A percentile compares a stretch with the other conserved stretches of the same genome.
These are phyloP conservation scores for Ophiostoma angusticollis DNA, from an alignment of 2,329 filamentous ascomycete species.

Conservation along the genomic window DNA sequence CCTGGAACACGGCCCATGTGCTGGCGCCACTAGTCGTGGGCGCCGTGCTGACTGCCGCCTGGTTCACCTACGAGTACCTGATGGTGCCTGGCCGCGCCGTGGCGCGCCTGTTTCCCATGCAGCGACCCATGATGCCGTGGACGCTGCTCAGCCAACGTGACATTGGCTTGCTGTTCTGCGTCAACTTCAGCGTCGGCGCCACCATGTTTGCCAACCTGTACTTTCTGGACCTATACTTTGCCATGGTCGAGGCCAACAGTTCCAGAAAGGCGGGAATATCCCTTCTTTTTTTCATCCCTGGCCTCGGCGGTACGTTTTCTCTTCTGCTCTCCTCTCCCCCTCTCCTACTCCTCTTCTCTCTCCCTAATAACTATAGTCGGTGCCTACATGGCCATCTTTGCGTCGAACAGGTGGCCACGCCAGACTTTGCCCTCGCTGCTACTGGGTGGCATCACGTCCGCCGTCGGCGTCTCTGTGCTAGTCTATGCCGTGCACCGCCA, in stretches of 20 bases:
- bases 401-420: slow-evolving; percentile 48
- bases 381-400: slow-evolving; percentile 41
- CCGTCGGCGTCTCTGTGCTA: slow-evolving; percentile 44
- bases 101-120: slow-evolving; percentile 33
- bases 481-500: slow-evolving; percentile 24
- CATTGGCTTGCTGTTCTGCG: slow-evolving; percentile 43
- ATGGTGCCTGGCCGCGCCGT: slow-evolving; percentile 37
- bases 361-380: slow-evolving; percentile 26
- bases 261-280: slow-evolving; percentile 27
- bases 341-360: neutral
- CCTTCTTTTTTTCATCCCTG: slow-evolving; percentile 51
- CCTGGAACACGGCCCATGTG: slow-evolving; percentile 37
- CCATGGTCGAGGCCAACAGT: slow-evolving; percentile 33
- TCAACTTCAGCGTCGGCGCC: slow-evolving; percentile 48
- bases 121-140: slow-evolving; percentile 50
- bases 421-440: slow-evolving; percentile 49
- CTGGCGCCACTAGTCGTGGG: slow-evolving; percentile 36
- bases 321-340: too few species aligned
- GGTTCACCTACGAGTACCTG: slow-evolving; percentile 39
- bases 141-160: slow-evolving; percentile 43
- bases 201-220: slow-evolving; percentile 46
- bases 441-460: slow-evolving; percentile 41
- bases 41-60: slow-evolving; percentile 25
- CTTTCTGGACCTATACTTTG: slow-evolving; percentile 58
- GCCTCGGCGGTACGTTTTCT: slow-evolving; percentile 35